Conservation (phyloP, 2,329 filamentous ascomycete species). For the Ophiocordyceps camponoti-rufipedis region DNA sequence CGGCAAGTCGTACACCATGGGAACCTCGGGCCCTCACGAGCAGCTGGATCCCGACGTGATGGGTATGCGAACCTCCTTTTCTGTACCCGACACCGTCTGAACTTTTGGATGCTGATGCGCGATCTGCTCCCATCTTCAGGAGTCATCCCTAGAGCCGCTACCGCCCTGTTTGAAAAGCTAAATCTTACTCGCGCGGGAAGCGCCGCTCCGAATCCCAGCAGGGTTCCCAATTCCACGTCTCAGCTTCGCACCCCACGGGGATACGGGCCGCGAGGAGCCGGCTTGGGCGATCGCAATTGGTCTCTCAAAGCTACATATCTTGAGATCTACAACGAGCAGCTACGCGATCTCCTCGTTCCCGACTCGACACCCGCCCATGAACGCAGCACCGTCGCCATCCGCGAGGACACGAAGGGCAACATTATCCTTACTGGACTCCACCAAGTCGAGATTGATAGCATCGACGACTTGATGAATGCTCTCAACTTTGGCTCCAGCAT, state of each 20-base stretch:
- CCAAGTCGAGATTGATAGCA: slow-evolving; percentile 75
- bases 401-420: slow-evolving; percentile 85
- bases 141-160: slow-evolving; percentile 85
- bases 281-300: slow-evolving; percentile 57
- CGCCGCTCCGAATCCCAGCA: slow-evolving; percentile 31
- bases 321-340: slow-evolving; percentile 93
- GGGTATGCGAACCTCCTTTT: slow-evolving; percentile 35
- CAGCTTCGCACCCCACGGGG: slow-evolving; percentile 65
- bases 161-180: slow-evolving; percentile 73
- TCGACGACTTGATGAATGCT: slow-evolving; percentile 76
- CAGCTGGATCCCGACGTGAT: slow-evolving; percentile 52
- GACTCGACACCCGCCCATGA: slow-evolving; percentile 54
- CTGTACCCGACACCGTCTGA: neutral
- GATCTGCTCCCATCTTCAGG: slow-evolving; percentile 28
- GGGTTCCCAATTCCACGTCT: slow-evolving; percentile 35
- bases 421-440: slow-evolving; percentile 84
- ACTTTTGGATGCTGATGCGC: neutral
- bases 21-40: slow-evolving; percentile 72
- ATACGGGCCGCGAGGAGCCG: slow-evolving; percentile 32
- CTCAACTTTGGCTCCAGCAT: slow-evolving; percentile 87
- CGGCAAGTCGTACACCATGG: slow-evolving; percentile 98
- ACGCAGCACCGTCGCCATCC: slow-evolving; percentile 67
- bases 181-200: slow-evolving; percentile 33
- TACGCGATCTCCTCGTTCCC: slow-evolving; percentile 73
- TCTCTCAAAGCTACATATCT: slow-evolving; percentile 87